These are phyloP conservation scores for Rubroboletus pulcherrimus DNA, from an alignment of 768 basidiomycete genomes.

Conservation along the genomic window DNA sequence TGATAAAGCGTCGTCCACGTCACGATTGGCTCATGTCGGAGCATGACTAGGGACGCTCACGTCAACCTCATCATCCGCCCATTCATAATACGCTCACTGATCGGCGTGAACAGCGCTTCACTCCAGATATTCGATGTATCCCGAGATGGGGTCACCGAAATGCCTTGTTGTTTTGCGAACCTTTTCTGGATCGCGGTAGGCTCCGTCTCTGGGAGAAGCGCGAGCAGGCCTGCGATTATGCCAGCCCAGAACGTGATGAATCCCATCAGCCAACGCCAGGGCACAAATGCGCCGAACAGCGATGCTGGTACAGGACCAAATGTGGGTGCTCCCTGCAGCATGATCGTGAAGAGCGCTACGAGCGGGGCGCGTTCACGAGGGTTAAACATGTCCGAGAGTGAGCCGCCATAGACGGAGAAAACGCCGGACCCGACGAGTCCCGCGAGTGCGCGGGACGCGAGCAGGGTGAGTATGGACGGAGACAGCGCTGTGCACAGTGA, in stretches of 20 bases:
- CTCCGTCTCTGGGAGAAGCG: conserved; percentile 27
- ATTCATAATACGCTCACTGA: conserved; percentile 17
- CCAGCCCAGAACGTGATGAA: conserved; percentile 25
- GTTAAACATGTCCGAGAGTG: conserved; percentile 28
- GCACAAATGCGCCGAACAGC: conserved; percentile 16
- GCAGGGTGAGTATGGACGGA: conserved; percentile 19
- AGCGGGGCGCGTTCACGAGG: conserved; percentile 27
- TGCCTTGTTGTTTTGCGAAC: conserved; percentile 10
- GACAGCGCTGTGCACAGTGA: conserved; percentile 23
- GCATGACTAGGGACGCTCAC: conserved; percentile 16
- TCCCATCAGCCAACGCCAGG: conserved; percentile 28
- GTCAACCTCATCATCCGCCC: background rate
- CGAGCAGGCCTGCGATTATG: conserved; percentile 12
- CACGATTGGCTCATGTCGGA: conserved; percentile 24
- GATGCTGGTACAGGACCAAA: conserved; percentile 28
- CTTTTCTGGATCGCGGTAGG: conserved; percentile 17
- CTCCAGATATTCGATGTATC: conserved; percentile 16
- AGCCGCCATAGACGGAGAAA: conserved; percentile 30
- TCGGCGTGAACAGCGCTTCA: conserved; percentile 22
- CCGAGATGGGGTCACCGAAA: background rate
- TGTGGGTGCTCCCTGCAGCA: conserved; percentile 29
- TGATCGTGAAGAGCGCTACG: conserved; percentile 28
- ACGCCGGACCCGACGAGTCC: conserved; percentile 25
- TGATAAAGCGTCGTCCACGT: conserved; percentile 28
- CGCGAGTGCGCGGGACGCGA: conserved; percentile 18